A percentile compares a stretch with the other conserved stretches of the same genome.
Conservation (phyloP, 805 yeast genomes). For the Starmerella etchellsii region DNA sequence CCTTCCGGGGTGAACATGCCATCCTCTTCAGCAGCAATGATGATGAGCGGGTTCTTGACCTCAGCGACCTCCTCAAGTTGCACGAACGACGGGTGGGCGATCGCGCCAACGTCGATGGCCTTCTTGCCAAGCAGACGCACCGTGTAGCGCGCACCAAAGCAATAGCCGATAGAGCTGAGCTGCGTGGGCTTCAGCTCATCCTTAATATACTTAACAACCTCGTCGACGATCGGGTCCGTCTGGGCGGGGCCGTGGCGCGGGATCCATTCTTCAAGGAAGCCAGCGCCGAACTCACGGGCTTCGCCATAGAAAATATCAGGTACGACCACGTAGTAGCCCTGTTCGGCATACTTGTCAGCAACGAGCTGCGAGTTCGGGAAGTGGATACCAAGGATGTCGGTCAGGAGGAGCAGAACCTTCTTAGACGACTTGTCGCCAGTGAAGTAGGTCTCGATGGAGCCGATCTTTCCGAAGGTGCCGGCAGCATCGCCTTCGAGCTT, state of each 20-base stretch:
- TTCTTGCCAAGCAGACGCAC: slow-evolving; percentile 36
- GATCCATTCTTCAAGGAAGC: slow-evolving; percentile 36
- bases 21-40: slow-evolving; percentile 68
- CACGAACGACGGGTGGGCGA: slow-evolving; percentile 77
- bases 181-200: slow-evolving; percentile 35
- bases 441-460: slow-evolving; percentile 33
- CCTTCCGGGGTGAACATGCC: slow-evolving; percentile 46
- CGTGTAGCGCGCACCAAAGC: slow-evolving; percentile 70
- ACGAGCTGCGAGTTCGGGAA: slow-evolving; percentile 43
- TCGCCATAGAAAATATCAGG: slow-evolving; percentile 65
- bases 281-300: slow-evolving; percentile 30
- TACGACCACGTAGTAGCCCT: slow-evolving; percentile 51
- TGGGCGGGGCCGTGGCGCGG: slow-evolving; percentile 37
- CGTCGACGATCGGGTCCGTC: slow-evolving; percentile 37
- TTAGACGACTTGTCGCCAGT: slow-evolving; percentile 35
- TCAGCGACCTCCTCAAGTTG: slow-evolving; percentile 49
- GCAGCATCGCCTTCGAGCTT: slow-evolving; percentile 23
- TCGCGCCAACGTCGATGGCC: slow-evolving; percentile 45
- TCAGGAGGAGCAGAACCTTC: slow-evolving; percentile 42
- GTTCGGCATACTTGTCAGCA: slow-evolving; percentile 40
- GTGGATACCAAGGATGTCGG: slow-evolving; percentile 59
- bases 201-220: slow-evolving; percentile 36
- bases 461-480: slow-evolving; percentile 21
- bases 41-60: slow-evolving; percentile 49
- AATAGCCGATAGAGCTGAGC: slow-evolving; percentile 49